Evolutionary conservation across 805 yeast species (phyloP).

Genomic region (Candida argentea): DNA sequence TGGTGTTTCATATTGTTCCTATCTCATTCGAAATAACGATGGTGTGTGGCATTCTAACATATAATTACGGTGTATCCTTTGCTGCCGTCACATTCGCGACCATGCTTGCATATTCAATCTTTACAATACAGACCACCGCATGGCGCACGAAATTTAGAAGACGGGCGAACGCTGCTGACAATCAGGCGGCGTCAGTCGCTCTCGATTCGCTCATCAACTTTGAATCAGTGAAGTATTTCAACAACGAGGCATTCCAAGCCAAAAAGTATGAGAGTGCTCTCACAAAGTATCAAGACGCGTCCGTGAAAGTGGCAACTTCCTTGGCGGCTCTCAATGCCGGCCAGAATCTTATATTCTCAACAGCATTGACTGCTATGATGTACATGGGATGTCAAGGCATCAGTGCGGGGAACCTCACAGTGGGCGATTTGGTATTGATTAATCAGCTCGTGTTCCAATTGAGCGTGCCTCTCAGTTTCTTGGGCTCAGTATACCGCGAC

Average conservation of each 20-base stretch:
- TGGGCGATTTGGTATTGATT: slow-evolving; percentile 90
- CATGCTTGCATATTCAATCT: slow-evolving; percentile 79
- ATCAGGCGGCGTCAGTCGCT: slow-evolving; percentile 91
- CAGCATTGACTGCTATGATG: slow-evolving; percentile 95
- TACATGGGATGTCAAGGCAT: slow-evolving; percentile 95
- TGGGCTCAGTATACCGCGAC: slow-evolving; percentile 94
- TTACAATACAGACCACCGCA: slow-evolving; percentile 86
- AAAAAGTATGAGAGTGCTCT: slow-evolving; percentile 71
- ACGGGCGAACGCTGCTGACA: slow-evolving; percentile 83
- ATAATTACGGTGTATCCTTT: slow-evolving; percentile 80
- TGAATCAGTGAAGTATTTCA: slow-evolving; percentile 91
- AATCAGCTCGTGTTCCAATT: slow-evolving; percentile 94
- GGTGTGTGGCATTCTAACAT: slow-evolving; percentile 88
- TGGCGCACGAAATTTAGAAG: slow-evolving; percentile 94
- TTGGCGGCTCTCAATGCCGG: slow-evolving; percentile 72
- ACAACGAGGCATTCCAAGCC: slow-evolving; percentile 77
- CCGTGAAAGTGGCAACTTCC: slow-evolving; percentile 76
- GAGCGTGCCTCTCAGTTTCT: slow-evolving; percentile 86
- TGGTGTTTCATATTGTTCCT: slow-evolving; percentile 97
- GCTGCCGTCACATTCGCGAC: slow-evolving; percentile 85
- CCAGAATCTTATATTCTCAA: slow-evolving; percentile 70
- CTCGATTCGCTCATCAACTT: slow-evolving; percentile 88
- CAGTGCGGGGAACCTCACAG: slow-evolving; percentile 70
- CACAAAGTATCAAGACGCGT: slow-evolving; percentile 60
- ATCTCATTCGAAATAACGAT: slow-evolving; percentile 84